Percentiles rank a stretch among this genome's conserved stretches.
These are phyloP conservation scores for Macrophomina phaseolina DNA, from an alignment of 2,329 filamentous ascomycete genomes.

Conservation along the genomic window DNA sequence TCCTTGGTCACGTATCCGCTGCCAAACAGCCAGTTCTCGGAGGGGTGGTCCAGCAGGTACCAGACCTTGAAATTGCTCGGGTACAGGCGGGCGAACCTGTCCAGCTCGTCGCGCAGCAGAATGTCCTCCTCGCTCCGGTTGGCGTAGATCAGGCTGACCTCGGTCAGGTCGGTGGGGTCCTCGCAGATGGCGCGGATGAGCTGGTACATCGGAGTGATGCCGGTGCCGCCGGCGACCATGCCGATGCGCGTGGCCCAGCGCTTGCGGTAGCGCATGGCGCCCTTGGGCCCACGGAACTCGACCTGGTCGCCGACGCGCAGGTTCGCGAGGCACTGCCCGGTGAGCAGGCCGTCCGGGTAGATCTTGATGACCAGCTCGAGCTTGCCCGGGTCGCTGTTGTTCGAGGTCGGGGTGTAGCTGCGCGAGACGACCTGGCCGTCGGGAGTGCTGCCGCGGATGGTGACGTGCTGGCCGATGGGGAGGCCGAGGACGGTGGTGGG, in stretches of 20 bases:
- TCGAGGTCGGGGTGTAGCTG: constrained; percentile 44
- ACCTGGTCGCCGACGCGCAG: constrained; percentile 58
- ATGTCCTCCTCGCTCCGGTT: constrained; percentile 66
- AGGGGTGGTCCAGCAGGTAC: constrained; percentile 60
- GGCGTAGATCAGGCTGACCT: constrained; percentile 64
- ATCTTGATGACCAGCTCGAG: constrained; percentile 60
- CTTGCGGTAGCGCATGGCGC: constrained; percentile 58
- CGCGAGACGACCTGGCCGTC: constrained; percentile 60
- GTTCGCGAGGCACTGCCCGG: constrained; percentile 55
- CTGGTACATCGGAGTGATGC: constrained; percentile 65
- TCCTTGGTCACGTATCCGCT: constrained; percentile 59
- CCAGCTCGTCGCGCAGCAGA: constrained; percentile 62
- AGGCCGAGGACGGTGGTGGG: constrained; percentile 38
- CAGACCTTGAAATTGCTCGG: constrained; percentile 64
- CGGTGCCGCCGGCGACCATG: constrained; percentile 62
- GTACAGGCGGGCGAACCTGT: constrained; percentile 57
- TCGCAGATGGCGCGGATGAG: constrained; percentile 69
- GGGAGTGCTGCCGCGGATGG: constrained; percentile 59
- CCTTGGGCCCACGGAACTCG: constrained; percentile 62
- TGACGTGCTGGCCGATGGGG: constrained; percentile 44
- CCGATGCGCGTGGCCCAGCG: constrained; percentile 54
- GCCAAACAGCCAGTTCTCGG: constrained; percentile 55
- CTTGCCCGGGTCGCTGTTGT: constrained; percentile 64
- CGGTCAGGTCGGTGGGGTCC: constrained; percentile 62
- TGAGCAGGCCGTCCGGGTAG: constrained; percentile 60